Conservation (phyloP, 768 basidiomycete genomes). For the Phlebiopsis flavidoalba region DNA sequence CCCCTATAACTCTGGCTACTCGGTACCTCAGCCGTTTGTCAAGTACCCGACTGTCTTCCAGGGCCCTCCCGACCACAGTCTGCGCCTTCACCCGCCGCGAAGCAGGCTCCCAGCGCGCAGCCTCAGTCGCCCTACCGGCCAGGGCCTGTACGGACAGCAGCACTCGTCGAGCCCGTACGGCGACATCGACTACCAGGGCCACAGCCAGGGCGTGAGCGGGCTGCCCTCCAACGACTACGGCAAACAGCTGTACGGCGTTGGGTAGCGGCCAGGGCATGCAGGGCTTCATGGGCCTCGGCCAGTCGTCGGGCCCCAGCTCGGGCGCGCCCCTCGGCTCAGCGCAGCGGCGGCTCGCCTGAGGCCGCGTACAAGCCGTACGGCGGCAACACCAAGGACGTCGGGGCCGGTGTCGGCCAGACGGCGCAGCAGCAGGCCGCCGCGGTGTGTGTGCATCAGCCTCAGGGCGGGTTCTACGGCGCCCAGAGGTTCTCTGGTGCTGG, state of each 20-base stretch:
- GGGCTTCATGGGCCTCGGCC: slow-evolving; percentile 65
- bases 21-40: slow-evolving; percentile 62
- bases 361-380: slow-evolving; percentile 73
- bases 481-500: slow-evolving; percentile 37
- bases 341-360: slow-evolving; percentile 61
- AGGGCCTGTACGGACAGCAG: slow-evolving; percentile 64
- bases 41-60: slow-evolving; percentile 79
- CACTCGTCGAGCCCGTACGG: slow-evolving; percentile 46
- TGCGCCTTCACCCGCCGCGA: slow-evolving; percentile 59
- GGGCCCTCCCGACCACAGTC: slow-evolving; percentile 62
- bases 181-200: slow-evolving; percentile 50
- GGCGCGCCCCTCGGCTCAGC: slow-evolving; percentile 43
- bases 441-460: slow-evolving; percentile 39
- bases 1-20: slow-evolving; percentile 57
- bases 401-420: slow-evolving; percentile 38
- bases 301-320: slow-evolving; percentile 33
- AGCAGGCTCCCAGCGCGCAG: slow-evolving; percentile 55
- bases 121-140: slow-evolving; percentile 58
- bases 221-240: slow-evolving; percentile 38
- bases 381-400: slow-evolving; percentile 53
- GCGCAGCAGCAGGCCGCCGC: slow-evolving; percentile 38
- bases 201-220: slow-evolving; percentile 31
- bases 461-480: slow-evolving; percentile 41
- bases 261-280: slow-evolving; percentile 56
- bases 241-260: slow-evolving; percentile 45